These are phyloP conservation scores for Microthlaspi erraticum DNA, from an alignment of 345 rosid genomes.

Conservation along the genomic window DNA sequence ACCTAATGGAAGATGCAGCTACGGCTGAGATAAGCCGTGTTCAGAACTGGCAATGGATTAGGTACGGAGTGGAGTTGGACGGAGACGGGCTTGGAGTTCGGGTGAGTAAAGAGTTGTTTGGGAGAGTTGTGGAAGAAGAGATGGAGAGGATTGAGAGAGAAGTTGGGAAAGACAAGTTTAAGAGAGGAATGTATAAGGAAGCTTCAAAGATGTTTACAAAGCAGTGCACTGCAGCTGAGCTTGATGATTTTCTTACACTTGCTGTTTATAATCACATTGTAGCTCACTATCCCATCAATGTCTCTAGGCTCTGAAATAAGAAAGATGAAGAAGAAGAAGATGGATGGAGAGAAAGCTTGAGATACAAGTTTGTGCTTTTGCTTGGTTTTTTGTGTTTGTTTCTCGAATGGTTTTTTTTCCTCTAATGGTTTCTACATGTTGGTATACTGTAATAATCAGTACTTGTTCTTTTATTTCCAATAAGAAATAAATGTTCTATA, in stretches of 20 bases:
- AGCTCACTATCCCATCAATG: slow-evolving; percentile 56
- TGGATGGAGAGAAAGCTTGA: neutral
- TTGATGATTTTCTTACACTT: slow-evolving; percentile 90
- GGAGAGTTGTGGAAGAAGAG: slow-evolving; percentile 88
- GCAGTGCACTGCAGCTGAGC: slow-evolving; percentile 62
- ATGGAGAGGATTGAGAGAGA: slow-evolving; percentile 83
- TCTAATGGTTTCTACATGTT: slow-evolving; percentile 16
- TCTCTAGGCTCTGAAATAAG: slow-evolving; percentile 59
- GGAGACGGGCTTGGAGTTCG: slow-evolving; percentile 79
- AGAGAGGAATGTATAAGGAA: slow-evolving; percentile 72
- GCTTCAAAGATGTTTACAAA: slow-evolving; percentile 75
- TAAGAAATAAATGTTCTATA: slow-evolving; percentile 36
- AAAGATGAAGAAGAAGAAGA: neutral
- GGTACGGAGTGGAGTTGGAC: slow-evolving; percentile 72
- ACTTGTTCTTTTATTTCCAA: slow-evolving; percentile 22
- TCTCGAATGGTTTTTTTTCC: neutral
- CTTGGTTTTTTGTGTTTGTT: slow-evolving; percentile 1
- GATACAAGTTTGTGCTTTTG: slow-evolving; percentile 18
- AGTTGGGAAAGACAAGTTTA: slow-evolving; percentile 81
- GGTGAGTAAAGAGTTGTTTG: slow-evolving; percentile 68
- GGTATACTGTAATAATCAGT: slow-evolving; percentile 35
- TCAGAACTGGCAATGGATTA: slow-evolving; percentile 96
- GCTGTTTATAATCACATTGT: slow-evolving; percentile 75
- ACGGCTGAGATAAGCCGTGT: slow-evolving; percentile 96
- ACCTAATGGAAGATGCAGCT: slow-evolving; percentile 97